Percentiles rank a stretch among this genome's conserved stretches.
Evolutionary conservation across 2,329 filamentous ascomycete species (phyloP).

Genomic region (Aschersonia sp.): DNA sequence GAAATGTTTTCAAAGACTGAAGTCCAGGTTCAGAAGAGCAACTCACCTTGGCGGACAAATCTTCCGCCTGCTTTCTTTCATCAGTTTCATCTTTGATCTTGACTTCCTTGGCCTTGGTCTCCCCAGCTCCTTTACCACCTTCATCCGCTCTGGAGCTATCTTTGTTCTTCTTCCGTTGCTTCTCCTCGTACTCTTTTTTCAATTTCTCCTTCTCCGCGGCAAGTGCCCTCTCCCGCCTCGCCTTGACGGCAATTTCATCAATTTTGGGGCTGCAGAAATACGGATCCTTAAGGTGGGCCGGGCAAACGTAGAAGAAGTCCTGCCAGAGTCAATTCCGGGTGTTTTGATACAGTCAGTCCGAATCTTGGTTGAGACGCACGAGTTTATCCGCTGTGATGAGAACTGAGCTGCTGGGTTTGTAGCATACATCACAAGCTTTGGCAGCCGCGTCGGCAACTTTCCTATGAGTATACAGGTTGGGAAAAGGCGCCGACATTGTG

Average conservation of each 20-base stretch:
- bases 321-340: constrained; percentile 3
- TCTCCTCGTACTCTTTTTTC: constrained; percentile 67
- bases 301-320: constrained; percentile 90
- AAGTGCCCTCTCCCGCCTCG: constrained; percentile 44
- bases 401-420: constrained; percentile 74
- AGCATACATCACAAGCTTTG: constrained; percentile 83
- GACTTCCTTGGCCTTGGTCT: constrained; percentile 6
- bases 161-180: constrained; percentile 51
- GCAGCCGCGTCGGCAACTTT: constrained; percentile 73
- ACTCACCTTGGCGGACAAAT: neutral
- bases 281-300: constrained; percentile 65
- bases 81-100: constrained; percentile 19
- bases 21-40: neutral
- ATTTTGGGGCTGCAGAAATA: constrained; percentile 67
- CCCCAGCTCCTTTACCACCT: constrained; percentile 18
- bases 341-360: neutral
- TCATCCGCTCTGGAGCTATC: constrained; percentile 38
- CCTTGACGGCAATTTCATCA: constrained; percentile 50
- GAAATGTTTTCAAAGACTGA: neutral
- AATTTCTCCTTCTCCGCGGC: constrained; percentile 49
- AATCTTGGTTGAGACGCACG: constrained; percentile 31
- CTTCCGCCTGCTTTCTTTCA: constrained; percentile 2
- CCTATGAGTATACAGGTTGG: constrained; percentile 73
- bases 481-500: constrained; percentile 27
- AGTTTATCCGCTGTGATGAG: constrained; percentile 82